phyloP scores from a whole-genome alignment of 306 rosid species.

The Vigna unguiculata region DNA sequence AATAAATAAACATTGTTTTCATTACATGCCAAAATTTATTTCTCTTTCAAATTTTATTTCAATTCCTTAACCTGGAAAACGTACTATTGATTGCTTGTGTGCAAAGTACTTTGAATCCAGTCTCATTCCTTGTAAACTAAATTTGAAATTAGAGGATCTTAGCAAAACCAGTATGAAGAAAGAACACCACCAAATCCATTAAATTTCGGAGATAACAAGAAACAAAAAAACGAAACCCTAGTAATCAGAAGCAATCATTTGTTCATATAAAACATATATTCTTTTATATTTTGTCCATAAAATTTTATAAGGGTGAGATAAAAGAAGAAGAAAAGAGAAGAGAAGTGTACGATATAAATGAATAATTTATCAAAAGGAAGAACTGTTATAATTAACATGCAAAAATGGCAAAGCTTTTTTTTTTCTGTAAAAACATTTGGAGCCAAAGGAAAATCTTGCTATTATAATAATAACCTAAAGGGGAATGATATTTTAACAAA shows the following conservation, averaged over 20 bases:
- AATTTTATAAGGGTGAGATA: background rate
- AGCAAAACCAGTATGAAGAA: background rate
- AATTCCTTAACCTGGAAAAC: background rate
- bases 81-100: background rate
- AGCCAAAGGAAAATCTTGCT: background rate
- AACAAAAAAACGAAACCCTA: background rate
- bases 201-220: constrained; percentile 14
- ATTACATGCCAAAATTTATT: background rate
- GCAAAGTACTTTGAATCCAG: background rate
- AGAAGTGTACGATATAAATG: no score
- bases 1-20: background rate
- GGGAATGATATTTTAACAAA: no score
- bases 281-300: background rate
- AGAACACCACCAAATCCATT: background rate
- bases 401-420: no score
- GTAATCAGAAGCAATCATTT: background rate
- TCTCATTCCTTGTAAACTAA: background rate
- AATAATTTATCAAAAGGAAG: no score
- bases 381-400: no score
- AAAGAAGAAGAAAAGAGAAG: no score
- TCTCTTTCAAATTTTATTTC: background rate
- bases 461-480: background rate
- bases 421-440: background rate
- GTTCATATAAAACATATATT: no score
- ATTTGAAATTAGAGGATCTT: background rate